These are phyloP conservation scores for Microglena sp. DNA, from an alignment of 139 green algal genomes.

Conservation along the genomic window DNA sequence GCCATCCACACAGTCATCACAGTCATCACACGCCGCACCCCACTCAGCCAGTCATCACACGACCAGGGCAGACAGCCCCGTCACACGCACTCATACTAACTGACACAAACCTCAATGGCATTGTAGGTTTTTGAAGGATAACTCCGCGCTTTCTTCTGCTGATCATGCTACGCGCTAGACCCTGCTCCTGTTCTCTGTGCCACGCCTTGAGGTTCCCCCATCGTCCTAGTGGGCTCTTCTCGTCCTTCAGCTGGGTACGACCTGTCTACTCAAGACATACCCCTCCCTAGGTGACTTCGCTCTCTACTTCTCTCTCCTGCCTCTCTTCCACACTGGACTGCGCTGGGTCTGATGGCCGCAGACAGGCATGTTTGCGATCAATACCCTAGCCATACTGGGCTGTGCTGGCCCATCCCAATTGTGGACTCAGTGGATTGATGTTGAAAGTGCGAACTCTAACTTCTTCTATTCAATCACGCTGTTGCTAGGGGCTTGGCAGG, in stretches of 20 bases:
- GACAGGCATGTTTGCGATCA: conserved; percentile 37
- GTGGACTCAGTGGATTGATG: conserved; percentile 62
- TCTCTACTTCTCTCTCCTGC: conserved; percentile 44
- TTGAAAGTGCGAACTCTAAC: conserved; percentile 65
- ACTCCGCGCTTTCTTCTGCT: not conserved
- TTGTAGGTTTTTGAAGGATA: too few species aligned
- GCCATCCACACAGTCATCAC: not conserved
- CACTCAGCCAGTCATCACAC: too few species aligned
- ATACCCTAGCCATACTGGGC: conserved; percentile 40
- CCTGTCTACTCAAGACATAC: conserved; percentile 51
- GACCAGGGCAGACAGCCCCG: too few species aligned
- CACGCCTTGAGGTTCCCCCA: not conserved
- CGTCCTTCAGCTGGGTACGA: conserved; percentile 37
- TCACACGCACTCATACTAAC: too few species aligned
- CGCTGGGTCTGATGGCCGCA: conserved; percentile 17
- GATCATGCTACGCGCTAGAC: not conserved
- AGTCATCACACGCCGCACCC: not conserved
- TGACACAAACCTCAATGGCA: too few species aligned
- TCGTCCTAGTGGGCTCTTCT: conserved; percentile 10
- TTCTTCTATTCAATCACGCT: conserved; percentile 77
- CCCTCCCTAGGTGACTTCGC: conserved; percentile 45
- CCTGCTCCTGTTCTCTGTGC: not conserved
- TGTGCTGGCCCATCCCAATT: conserved; percentile 48
- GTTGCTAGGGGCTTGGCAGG: conserved; percentile 46
- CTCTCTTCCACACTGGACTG: conserved; percentile 18